phyloP scores from a whole-genome alignment of 305 asterid species.

The Stenogyne calaminthoides region DNA sequence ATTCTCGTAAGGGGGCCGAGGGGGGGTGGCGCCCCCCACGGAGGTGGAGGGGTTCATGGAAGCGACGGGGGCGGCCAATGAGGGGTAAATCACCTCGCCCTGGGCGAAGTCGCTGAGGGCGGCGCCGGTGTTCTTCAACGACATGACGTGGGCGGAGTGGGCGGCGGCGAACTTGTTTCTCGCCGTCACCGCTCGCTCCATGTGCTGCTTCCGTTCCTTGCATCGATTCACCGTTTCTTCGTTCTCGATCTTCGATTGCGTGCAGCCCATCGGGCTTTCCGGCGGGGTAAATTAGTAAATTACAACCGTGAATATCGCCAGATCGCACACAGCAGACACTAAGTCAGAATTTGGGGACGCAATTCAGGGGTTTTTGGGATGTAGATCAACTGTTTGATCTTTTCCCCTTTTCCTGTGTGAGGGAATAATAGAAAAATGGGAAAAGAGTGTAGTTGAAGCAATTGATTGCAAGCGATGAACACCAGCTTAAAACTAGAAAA shows the following conservation, averaged over 20 bases:
- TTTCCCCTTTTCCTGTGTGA: background rate
- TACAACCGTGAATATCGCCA: slow-evolving; percentile 1
- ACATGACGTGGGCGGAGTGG: slow-evolving; percentile 83
- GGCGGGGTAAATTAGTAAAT: slow-evolving; percentile 15
- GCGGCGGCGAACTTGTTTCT: slow-evolving; percentile 97
- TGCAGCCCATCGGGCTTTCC: slow-evolving; percentile 70
- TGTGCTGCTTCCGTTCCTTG: slow-evolving; percentile 74
- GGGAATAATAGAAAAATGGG: slow-evolving; percentile 20
- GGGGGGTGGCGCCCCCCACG: slow-evolving; percentile 26
- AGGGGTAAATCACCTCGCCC: slow-evolving; percentile 62
- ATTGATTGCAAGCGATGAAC: slow-evolving; percentile 23
- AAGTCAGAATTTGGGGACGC: slow-evolving; percentile 5
- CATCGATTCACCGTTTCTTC: slow-evolving; percentile 91
- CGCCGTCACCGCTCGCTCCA: slow-evolving; percentile 81
- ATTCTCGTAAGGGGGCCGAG: slow-evolving; percentile 50
- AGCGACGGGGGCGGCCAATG: slow-evolving; percentile 31
- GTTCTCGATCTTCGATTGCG: slow-evolving; percentile 94
- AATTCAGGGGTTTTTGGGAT: slow-evolving; percentile 26
- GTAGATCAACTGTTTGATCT: slow-evolving; percentile 29
- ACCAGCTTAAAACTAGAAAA: background rate
- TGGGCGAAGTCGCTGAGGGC: slow-evolving; percentile 87
- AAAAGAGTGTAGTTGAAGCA: slow-evolving; percentile 35
- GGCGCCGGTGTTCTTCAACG: slow-evolving; percentile 91
- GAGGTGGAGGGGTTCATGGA: slow-evolving; percentile 29
- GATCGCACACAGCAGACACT: slow-evolving; percentile 4